These are phyloP conservation scores for Epichloe festucae DNA, from an alignment of 2,329 filamentous ascomycete genomes.

Conservation along the genomic window DNA sequence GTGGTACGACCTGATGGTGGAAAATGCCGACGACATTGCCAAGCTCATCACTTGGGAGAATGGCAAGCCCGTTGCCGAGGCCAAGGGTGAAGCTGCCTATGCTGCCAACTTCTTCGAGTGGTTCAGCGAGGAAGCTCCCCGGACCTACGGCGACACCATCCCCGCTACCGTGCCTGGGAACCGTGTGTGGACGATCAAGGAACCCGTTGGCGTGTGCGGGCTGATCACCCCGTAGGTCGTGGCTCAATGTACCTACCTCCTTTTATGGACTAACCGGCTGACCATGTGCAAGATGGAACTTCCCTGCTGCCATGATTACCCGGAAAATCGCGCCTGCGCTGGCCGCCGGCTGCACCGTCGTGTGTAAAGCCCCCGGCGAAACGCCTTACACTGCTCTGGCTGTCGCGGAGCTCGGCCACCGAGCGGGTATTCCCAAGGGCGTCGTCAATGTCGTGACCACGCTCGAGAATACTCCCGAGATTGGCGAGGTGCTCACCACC, in stretches of 20 bases:
- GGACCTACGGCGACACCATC: constrained; percentile 63
- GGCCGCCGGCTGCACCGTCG: constrained; percentile 90
- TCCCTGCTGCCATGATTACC: constrained; percentile 65
- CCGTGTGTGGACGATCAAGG: constrained; percentile 64
- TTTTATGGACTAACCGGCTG: not conserved
- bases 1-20: constrained; percentile 71
- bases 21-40: constrained; percentile 68
- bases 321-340: constrained; percentile 61
- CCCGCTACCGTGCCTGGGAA: constrained; percentile 57
- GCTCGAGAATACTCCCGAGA: constrained; percentile 61
- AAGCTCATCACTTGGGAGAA: constrained; percentile 83
- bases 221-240: constrained; percentile 55
- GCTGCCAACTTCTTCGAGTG: constrained; percentile 67
- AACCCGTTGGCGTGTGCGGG: constrained; percentile 73
- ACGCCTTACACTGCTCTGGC: constrained; percentile 87
- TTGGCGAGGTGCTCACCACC: constrained; percentile 67
- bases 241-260: not conserved
- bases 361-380: constrained; percentile 82
- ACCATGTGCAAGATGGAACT: constrained; percentile 55
- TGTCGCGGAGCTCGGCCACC: constrained; percentile 70
- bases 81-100: constrained; percentile 58
- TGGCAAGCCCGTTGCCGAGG: constrained; percentile 69
- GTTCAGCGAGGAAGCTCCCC: constrained; percentile 65
- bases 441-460: constrained; percentile 84
- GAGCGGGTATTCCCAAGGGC: constrained; percentile 79